These are phyloP conservation scores for Quercus glauca DNA, from an alignment of 306 rosid species.

Conservation along the genomic window DNA sequence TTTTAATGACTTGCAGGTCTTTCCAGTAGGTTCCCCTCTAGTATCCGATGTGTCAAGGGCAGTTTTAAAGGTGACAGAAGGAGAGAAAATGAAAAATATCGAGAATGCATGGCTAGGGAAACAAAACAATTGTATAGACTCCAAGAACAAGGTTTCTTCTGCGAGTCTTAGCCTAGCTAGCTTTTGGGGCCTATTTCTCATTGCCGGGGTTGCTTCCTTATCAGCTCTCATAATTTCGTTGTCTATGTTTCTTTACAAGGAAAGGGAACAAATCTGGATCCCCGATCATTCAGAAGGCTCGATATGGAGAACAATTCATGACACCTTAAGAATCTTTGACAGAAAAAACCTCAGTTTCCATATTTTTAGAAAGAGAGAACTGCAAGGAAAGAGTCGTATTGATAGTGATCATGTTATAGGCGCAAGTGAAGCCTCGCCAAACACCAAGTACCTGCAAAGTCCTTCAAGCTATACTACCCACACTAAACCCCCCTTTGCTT, in stretches of 20 bases:
- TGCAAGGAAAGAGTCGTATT: no score
- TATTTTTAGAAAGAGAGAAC: slow-evolving; percentile 1
- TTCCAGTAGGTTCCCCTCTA: slow-evolving; percentile 50
- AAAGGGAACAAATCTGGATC: neutral
- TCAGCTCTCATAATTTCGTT: slow-evolving; percentile 26
- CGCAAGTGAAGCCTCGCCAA: neutral
- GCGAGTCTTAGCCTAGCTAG: slow-evolving; percentile 44
- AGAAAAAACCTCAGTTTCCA: slow-evolving; percentile 23
- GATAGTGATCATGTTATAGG: no score
- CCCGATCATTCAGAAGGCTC: neutral
- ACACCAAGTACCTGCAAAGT: neutral
- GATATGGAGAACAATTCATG: neutral
- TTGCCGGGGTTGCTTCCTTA: slow-evolving; percentile 32
- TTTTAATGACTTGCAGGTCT: slow-evolving; percentile 19
- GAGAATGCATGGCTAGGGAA: slow-evolving; percentile 42
- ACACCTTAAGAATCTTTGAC: slow-evolving; percentile 19
- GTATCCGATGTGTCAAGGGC: slow-evolving; percentile 51
- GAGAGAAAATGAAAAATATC: slow-evolving; percentile 40
- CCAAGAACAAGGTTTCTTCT: slow-evolving; percentile 28
- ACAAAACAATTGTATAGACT: slow-evolving; percentile 12
- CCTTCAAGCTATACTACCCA: slow-evolving; percentile 1
- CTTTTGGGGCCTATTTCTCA: slow-evolving; percentile 59
- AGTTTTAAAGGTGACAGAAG: slow-evolving; percentile 48
- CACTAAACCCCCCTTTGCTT: no score
- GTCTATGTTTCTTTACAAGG: neutral